A percentile compares a stretch with the other conserved stretches of the same genome.
These are phyloP conservation scores for Wickerhamiella brachini DNA, from an alignment of 805 yeast species.

Conservation along the genomic window DNA sequence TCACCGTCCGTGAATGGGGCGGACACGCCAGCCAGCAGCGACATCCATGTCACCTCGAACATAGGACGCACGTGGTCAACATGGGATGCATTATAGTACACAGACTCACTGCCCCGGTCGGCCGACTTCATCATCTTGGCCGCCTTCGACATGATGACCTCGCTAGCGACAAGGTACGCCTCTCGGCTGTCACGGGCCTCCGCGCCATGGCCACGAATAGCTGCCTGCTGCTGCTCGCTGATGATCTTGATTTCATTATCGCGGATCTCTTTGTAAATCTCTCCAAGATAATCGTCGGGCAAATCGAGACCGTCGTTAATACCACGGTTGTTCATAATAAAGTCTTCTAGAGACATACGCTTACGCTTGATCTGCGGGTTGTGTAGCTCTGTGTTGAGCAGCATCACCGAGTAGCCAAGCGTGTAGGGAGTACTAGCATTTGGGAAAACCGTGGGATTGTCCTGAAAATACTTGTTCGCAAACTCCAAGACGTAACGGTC, in stretches of 20 bases:
- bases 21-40: slow-evolving; percentile 83
- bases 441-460: slow-evolving; percentile 70
- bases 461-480: slow-evolving; percentile 81
- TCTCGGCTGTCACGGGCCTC: slow-evolving; percentile 40
- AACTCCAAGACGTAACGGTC: slow-evolving; percentile 94
- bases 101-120: slow-evolving; percentile 33
- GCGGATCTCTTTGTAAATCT: slow-evolving; percentile 65
- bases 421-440: slow-evolving; percentile 92
- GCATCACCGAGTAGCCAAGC: slow-evolving; percentile 77
- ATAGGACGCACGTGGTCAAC: slow-evolving; percentile 85
- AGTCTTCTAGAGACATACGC: slow-evolving; percentile 83
- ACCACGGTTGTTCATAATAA: slow-evolving; percentile 75
- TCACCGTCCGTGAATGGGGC: slow-evolving; percentile 80
- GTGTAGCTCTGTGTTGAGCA: slow-evolving; percentile 91
- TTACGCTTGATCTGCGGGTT: slow-evolving; percentile 63
- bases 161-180: slow-evolving; percentile 84
- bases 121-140: slow-evolving; percentile 44
- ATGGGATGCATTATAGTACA: slow-evolving; percentile 72
- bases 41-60: slow-evolving; percentile 95
- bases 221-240: slow-evolving; percentile 88
- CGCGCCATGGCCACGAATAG: slow-evolving; percentile 48
- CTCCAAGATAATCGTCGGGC: slow-evolving; percentile 55
- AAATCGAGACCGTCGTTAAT: slow-evolving; percentile 83
- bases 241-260: slow-evolving; percentile 76
- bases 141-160: slow-evolving; percentile 79